Base-by-base conservation (phyloP, 495 filamentous ascomycete species). In the Aspergillus nanangensis region DNA sequence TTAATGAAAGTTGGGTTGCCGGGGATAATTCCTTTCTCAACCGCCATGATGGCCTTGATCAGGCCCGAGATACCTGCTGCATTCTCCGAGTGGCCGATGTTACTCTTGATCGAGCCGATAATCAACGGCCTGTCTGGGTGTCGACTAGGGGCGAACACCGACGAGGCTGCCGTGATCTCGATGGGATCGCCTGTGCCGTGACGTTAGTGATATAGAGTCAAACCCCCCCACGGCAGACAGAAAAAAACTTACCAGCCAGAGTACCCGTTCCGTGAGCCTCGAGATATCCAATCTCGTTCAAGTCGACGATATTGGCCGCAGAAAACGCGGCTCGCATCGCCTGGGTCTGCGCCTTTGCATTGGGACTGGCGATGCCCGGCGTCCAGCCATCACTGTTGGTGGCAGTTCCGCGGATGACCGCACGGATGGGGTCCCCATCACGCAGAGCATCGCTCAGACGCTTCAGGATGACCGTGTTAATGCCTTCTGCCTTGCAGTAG, bases 81-180 rank as follows among this genome's bases (percentile, higher is more conserved):
- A 21, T 4, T 38, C 15, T 19, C 36, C 36, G 36, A 38, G 52
- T 80, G 77, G 13, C 79, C 79, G 45, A 82, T 66, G 2, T 79
- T 58, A 0, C 75, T 80, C 55, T 83, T 83, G 36, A 80, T 57
- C 0, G 75, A 77, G 0, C 77, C 76, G 5, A 81, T 72, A 21
- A 51, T 48, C 7, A 64, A n/a, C n/a, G n/a, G 50, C 19, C 40
- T 25, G 7, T 33, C 15, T 10, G 24, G 38, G 21, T 41, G n/a
- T 10, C 17, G 4, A 13, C 8, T 17, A 20, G 29, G 15, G 14
- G 37, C 15, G 31, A 44, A 34, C 51, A 52, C 41, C 37, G 34
- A 19, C 38, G n/a, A n/a, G n/a, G n/a, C n/a, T n/a, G n/a, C n/a
- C n/a, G n/a, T n/a, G n/a, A n/a, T n/a, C n/a, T n/a, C n/a, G n/a